phyloP scores from a whole-genome alignment of 1,284 basidiomycete species.

The Ceratobasidium sp. region DNA sequence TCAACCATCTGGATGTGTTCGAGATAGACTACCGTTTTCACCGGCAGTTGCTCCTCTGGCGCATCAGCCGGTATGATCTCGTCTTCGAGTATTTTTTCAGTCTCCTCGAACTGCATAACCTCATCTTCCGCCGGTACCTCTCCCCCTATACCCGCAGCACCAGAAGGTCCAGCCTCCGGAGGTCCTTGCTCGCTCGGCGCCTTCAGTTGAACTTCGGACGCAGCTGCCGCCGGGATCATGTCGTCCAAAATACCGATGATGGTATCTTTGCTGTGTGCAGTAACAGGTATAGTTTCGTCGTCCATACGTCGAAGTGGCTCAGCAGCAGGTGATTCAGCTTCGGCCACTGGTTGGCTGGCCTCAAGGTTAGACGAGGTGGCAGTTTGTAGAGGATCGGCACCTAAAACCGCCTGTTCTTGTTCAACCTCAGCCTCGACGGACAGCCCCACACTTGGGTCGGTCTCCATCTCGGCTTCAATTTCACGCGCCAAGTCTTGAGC shows the following conservation, averaged over 20 bases:
- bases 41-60: neutral
- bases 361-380: neutral
- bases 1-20: conserved; percentile 17
- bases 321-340: neutral
- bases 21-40: neutral
- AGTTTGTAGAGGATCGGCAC: neutral
- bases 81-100: neutral
- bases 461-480: neutral
- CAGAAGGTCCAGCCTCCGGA: too few relatives aligned
- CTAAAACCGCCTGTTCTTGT: neutral
- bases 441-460: neutral
- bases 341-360: neutral
- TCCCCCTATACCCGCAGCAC: too few relatives aligned
- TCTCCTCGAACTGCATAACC: neutral
- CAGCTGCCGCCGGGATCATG: neutral
- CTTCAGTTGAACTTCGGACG: neutral
- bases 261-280: conserved; percentile 9
- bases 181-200: too few relatives aligned
- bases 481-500: conserved; percentile 4
- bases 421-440: neutral
- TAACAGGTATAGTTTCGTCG: conserved; percentile 23
- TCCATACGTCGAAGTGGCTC: conserved; percentile 31
- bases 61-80: neutral
- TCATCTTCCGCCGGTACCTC: neutral
- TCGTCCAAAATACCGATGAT: conserved; percentile 18